These are phyloP conservation scores for Pseudopyricularia cyperi DNA, from an alignment of 2,329 filamentous ascomycete genomes.

Conservation along the genomic window DNA sequence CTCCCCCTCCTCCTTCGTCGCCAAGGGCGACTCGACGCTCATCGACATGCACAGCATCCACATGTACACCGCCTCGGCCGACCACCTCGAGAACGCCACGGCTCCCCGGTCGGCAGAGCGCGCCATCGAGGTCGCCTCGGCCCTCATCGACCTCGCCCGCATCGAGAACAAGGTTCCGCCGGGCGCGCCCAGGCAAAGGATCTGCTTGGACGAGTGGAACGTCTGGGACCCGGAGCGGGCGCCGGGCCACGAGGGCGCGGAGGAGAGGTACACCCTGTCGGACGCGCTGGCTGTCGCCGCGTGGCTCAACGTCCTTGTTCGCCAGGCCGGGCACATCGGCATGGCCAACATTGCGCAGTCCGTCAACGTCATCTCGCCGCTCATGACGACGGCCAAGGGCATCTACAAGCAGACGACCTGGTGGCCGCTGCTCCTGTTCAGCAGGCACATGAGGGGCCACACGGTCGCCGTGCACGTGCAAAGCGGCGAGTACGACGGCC, in stretches of 20 bases:
- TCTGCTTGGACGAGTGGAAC: slow-evolving; percentile 81
- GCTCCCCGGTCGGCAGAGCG: slow-evolving; percentile 60
- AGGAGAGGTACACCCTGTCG: slow-evolving; percentile 62
- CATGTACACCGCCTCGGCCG: slow-evolving; percentile 53
- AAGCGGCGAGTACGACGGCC: slow-evolving; percentile 49
- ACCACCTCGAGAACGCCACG: slow-evolving; percentile 36
- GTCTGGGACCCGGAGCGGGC: slow-evolving; percentile 66
- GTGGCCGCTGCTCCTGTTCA: slow-evolving; percentile 61
- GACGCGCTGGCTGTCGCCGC: slow-evolving; percentile 64
- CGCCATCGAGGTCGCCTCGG: slow-evolving; percentile 56
- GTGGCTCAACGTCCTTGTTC: slow-evolving; percentile 66
- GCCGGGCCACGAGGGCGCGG: slow-evolving; percentile 57
- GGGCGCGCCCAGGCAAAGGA: slow-evolving; percentile 48
- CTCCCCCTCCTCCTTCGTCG: slow-evolving; percentile 24
- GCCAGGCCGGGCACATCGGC: slow-evolving; percentile 56
- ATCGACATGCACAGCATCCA: slow-evolving; percentile 74
- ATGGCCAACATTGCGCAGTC: slow-evolving; percentile 72
- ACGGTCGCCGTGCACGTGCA: slow-evolving; percentile 54
- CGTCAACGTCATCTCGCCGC: slow-evolving; percentile 65
- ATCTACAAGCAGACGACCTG: slow-evolving; percentile 60
- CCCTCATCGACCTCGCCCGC: slow-evolving; percentile 59
- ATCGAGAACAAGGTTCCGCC: slow-evolving; percentile 53
- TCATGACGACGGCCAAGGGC: slow-evolving; percentile 56
- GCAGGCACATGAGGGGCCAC: slow-evolving; percentile 60
- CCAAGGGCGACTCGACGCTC: slow-evolving; percentile 5